phyloP scores from a whole-genome alignment of 2,329 filamentous ascomycete genomes.

The Clonostachys rhizophaga region DNA sequence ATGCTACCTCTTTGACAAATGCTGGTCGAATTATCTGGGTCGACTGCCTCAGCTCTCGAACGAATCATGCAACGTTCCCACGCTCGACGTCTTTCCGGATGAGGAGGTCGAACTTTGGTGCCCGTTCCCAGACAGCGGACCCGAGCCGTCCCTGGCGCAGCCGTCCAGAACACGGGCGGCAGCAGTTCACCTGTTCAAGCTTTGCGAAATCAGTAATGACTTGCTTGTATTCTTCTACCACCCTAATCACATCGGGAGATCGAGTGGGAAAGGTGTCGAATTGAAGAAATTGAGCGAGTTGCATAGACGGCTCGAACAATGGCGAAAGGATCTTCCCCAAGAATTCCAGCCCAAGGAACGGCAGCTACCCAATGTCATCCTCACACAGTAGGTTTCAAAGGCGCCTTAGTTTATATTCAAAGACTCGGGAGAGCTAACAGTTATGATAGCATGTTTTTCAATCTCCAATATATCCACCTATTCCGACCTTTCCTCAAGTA shows the following conservation, averaged over 20 bases:
- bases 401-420: not conserved
- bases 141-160: constrained; percentile 68
- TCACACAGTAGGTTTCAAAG: constrained; percentile 69
- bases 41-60: constrained; percentile 82
- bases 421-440: constrained; percentile 6
- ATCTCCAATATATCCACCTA: constrained; percentile 90
- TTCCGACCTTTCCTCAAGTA: constrained; percentile 96
- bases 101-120: constrained; percentile 86
- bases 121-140: constrained; percentile 81
- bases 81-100: constrained; percentile 83
- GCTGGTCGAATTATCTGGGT: constrained; percentile 96
- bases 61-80: constrained; percentile 76
- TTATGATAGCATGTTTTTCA: constrained; percentile 82
- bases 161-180: constrained; percentile 79
- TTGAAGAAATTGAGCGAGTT: constrained; percentile 90
- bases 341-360: constrained; percentile 90
- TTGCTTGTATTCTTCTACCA: constrained; percentile 89
- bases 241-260: constrained; percentile 59
- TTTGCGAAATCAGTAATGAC: constrained; percentile 93
- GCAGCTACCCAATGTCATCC: constrained; percentile 75
- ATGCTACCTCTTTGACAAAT: constrained; percentile 97
- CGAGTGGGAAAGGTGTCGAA: constrained; percentile 73
- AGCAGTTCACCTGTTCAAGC: constrained; percentile 72
- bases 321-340: constrained; percentile 77
- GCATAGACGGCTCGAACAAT: constrained; percentile 83